A percentile compares a stretch with the other conserved stretches of the same genome.
Evolutionary conservation across 257 asterid species (phyloP).

Genomic region (Fraxinus americana): DNA sequence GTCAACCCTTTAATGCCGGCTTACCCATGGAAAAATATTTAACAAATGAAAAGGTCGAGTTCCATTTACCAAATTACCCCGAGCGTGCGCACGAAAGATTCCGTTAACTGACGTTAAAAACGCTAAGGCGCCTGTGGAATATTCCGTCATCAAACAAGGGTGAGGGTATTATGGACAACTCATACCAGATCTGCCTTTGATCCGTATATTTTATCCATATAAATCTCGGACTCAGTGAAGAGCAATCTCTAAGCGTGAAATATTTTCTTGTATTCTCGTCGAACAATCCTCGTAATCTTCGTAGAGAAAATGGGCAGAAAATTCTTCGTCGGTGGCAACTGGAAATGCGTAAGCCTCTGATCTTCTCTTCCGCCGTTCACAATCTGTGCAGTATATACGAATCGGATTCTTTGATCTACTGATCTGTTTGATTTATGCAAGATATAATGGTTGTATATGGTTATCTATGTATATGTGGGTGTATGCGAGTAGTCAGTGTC

Average conservation of each 20-base stretch:
- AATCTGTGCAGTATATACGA: background rate
- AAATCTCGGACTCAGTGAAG: slow-evolving; percentile 22
- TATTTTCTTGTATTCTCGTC: slow-evolving; percentile 26
- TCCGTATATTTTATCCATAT: slow-evolving; percentile 35
- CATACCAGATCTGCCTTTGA: slow-evolving; percentile 21
- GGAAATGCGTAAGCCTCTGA: slow-evolving; percentile 84
- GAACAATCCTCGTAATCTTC: slow-evolving; percentile 43
- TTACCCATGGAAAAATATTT: background rate
- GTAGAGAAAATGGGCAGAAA: slow-evolving; percentile 65
- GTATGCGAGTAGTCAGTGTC: background rate
- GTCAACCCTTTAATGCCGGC: background rate
- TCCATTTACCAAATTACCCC: background rate
- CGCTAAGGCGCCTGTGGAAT: background rate
- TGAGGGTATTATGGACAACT: slow-evolving; percentile 38
- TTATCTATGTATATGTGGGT: background rate
- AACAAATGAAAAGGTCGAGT: background rate
- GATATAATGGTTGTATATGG: background rate
- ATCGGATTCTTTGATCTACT: slow-evolving; percentile 25
- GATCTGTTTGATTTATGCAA: slow-evolving; percentile 4
- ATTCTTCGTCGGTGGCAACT: slow-evolving; percentile 98
- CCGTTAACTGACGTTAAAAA: slow-evolving; percentile 21
- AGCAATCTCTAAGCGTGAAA: slow-evolving; percentile 3
- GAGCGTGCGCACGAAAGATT: slow-evolving; percentile 30
- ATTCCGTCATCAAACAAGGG: slow-evolving; percentile 12
- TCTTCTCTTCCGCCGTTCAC: background rate